A percentile compares a stretch with the other conserved stretches of the same genome.
Evolutionary conservation across 352 stramenopile species (phyloP).

Genomic region (Pythium dissotocum): DNA sequence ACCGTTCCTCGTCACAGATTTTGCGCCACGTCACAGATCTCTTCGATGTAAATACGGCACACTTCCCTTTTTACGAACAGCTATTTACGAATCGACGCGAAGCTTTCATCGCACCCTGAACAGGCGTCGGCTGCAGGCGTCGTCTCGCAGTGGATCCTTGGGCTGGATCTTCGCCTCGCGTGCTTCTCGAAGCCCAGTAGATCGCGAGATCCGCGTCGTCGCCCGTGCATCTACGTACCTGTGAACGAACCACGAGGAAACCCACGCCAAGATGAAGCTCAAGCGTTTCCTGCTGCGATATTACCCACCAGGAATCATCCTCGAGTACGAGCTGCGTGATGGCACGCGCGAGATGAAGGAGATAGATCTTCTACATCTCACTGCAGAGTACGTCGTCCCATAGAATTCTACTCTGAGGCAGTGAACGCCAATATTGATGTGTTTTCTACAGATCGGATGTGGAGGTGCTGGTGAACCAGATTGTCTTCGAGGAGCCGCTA

Average conservation of each 20-base stretch:
- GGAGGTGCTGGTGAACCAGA: slow-evolving; percentile 94
- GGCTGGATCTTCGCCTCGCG: not conserved
- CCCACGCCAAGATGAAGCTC: slow-evolving; percentile 88
- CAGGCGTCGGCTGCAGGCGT: slow-evolving; percentile 8
- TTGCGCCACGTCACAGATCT: slow-evolving; percentile 7
- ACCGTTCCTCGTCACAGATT: slow-evolving; percentile 9
- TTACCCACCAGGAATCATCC: slow-evolving; percentile 95
- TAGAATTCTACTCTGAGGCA: no score
- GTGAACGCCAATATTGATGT: not conserved
- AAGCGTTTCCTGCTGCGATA: slow-evolving; percentile 95
- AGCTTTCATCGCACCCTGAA: slow-evolving; percentile 8
- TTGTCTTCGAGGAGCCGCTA: slow-evolving; percentile 94
- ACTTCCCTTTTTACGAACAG: slow-evolving; percentile 18
- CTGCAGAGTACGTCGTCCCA: slow-evolving; percentile 70
- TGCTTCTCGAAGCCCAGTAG: not conserved
- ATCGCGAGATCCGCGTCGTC: not conserved
- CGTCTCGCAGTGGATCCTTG: slow-evolving; percentile 9
- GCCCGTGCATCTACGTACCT: not conserved
- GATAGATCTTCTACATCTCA: slow-evolving; percentile 94
- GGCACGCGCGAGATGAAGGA: slow-evolving; percentile 94
- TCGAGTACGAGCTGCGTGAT: slow-evolving; percentile 95
- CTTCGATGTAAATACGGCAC: not conserved
- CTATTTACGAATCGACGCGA: slow-evolving; percentile 37
- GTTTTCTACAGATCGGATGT: slow-evolving; percentile 77
- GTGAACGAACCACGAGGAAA: not conserved